phyloP scores from a whole-genome alignment of 2,329 filamentous ascomycete species.

The Cordyceps cicadae region DNA sequence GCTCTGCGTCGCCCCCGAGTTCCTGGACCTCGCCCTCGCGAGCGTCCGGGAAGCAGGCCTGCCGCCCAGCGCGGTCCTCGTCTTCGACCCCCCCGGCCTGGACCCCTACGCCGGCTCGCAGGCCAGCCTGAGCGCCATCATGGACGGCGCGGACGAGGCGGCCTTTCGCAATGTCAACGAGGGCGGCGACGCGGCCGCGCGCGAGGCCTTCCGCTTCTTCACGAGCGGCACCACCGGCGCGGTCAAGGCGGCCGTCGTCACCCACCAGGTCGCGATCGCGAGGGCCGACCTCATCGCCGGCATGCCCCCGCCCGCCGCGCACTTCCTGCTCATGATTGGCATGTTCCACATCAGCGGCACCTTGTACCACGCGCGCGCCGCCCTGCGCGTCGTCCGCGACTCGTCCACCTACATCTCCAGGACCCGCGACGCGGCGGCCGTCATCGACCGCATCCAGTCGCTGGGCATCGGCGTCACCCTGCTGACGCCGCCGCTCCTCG shows the following conservation, averaged over 20 bases:
- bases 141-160: background rate
- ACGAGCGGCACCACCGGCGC: constrained; percentile 5
- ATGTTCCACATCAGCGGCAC: constrained; percentile 3
- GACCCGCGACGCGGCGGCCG: background rate
- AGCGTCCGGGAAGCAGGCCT: background rate
- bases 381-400: background rate
- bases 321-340: background rate
- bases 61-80: background rate
- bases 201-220: constrained; percentile 3
- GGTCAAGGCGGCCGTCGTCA: constrained; percentile 4
- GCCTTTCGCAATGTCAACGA: constrained; percentile 4
- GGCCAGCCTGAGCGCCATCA: background rate
- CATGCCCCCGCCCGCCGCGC: background rate
- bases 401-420: background rate
- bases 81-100: constrained; percentile 3
- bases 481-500: background rate
- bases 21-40: background rate
- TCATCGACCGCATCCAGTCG: background rate
- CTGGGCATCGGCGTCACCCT: background rate
- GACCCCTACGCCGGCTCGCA: background rate
- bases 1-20: constrained; percentile 5
- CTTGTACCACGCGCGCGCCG: background rate
- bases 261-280: background rate
- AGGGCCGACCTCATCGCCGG: background rate
- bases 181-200: background rate